Percentiles rank a stretch among this genome's conserved stretches.
These are phyloP conservation scores for Penicillium glabrum DNA, from an alignment of 2,329 filamentous ascomycete genomes.

Conservation along the genomic window DNA sequence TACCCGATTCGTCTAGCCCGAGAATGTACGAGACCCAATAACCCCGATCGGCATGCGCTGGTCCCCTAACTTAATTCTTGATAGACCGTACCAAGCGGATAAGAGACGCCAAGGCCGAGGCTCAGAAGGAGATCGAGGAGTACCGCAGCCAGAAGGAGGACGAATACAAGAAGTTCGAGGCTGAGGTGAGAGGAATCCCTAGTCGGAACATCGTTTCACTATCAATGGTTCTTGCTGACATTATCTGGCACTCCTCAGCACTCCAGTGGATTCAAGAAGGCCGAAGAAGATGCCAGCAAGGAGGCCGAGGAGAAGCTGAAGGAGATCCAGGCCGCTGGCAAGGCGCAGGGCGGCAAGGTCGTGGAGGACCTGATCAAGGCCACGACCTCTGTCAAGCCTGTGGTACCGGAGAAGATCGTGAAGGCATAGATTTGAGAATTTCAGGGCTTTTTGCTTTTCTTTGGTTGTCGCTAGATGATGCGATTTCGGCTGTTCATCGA, in stretches of 20 bases:
- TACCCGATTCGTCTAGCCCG: conserved; percentile 57
- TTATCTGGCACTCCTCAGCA: conserved; percentile 59
- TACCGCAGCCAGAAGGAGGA: conserved; percentile 88
- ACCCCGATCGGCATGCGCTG: conserved; percentile 8
- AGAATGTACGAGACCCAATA: conserved; percentile 66
- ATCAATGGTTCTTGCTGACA: background rate
- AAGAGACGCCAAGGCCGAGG: conserved; percentile 93
- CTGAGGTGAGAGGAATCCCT: conserved; percentile 56
- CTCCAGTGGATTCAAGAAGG: conserved; percentile 82
- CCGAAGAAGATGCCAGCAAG: conserved; percentile 75
- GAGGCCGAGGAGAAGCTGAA: conserved; percentile 79
- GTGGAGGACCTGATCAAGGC: conserved; percentile 79
- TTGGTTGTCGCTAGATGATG: conserved; percentile 16
- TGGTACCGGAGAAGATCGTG: conserved; percentile 56
- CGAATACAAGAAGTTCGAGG: conserved; percentile 93
- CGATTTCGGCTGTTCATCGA: conserved; percentile 24
- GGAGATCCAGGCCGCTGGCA: conserved; percentile 77
- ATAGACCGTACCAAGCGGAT: conserved; percentile 92
- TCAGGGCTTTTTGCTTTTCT: conserved; percentile 13
- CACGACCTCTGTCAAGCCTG: conserved; percentile 80
- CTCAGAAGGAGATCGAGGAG: conserved; percentile 95
- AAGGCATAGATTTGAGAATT: conserved; percentile 29
- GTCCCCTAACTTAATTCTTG: conserved; percentile 9
- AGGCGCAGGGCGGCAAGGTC: conserved; percentile 76
- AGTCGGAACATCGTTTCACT: background rate